Percentiles rank a stretch among this genome's conserved stretches.
Evolutionary conservation across 805 yeast genomes (phyloP).

Genomic region (Candida endomychidarum): DNA sequence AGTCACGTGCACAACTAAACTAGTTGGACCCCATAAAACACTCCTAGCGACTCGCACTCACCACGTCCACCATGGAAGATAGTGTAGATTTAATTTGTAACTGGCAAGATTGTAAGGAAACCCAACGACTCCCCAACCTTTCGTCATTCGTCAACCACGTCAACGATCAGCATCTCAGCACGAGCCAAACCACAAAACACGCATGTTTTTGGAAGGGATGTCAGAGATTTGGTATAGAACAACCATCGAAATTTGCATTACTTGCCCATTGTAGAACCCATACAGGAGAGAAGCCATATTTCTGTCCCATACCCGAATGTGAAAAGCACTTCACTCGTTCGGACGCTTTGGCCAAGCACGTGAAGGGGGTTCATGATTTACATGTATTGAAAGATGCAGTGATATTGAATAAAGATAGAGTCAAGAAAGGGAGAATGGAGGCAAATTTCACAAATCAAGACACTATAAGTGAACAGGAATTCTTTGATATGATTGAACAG

Average conservation of each 20-base stretch:
- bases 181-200: slow-evolving; percentile 28
- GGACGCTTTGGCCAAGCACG: slow-evolving; percentile 65
- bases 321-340: slow-evolving; percentile 55
- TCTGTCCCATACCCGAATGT: slow-evolving; percentile 68
- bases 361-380: slow-evolving; percentile 59
- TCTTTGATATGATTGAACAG: slow-evolving; percentile 27
- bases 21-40: no score
- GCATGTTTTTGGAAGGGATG: slow-evolving; percentile 66
- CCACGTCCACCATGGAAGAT: slow-evolving; percentile 1
- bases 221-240: slow-evolving; percentile 48
- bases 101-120: slow-evolving; percentile 33
- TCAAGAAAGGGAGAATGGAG: slow-evolving; percentile 28
- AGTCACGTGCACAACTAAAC: no score
- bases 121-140: slow-evolving; percentile 18
- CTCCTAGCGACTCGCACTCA: no score
- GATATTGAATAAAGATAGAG: slow-evolving; percentile 27
- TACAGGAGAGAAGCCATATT: slow-evolving; percentile 65
- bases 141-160: slow-evolving; percentile 34
- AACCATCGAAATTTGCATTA: slow-evolving; percentile 57
- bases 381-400: slow-evolving; percentile 38
- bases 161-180: slow-evolving; percentile 27
- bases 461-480: slow-evolving; percentile 29
- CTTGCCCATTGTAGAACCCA: slow-evolving; percentile 65
- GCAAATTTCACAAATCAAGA: slow-evolving; percentile 23
- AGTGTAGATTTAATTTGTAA: slow-evolving; percentile 23